Conservation (phyloP, 192 early-diverging fungal species). For the Spinellus fusiger region DNA sequence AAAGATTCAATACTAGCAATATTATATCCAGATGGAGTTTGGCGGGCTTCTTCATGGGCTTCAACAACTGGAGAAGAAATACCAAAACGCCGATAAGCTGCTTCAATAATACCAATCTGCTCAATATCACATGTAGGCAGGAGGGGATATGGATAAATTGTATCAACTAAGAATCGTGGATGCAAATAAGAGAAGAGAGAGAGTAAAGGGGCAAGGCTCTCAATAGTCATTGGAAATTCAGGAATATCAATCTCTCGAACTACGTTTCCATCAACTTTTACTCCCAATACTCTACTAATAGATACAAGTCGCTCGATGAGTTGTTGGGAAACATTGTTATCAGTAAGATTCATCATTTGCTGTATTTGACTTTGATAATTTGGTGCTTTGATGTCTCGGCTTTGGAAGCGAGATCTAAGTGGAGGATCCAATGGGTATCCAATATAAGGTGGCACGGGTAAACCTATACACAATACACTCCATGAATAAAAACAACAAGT, state of each 20-base stretch:
- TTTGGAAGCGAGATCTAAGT: slow-evolving; percentile 73
- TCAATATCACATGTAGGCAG: slow-evolving; percentile 52
- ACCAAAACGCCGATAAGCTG: slow-evolving; percentile 53
- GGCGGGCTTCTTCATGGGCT: slow-evolving; percentile 36
- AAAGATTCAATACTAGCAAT: slow-evolving; percentile 25
- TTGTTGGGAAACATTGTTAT: slow-evolving; percentile 29
- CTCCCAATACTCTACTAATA: slow-evolving; percentile 46
- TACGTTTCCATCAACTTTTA: slow-evolving; percentile 31
- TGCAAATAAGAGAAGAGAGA: slow-evolving; percentile 37
- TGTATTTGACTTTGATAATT: slow-evolving; percentile 45
- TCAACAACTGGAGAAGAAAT: slow-evolving; percentile 34
- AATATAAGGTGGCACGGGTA: slow-evolving; percentile 64
- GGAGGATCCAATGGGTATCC: slow-evolving; percentile 76
- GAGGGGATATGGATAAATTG: slow-evolving; percentile 55
- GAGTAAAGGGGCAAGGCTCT: slow-evolving; percentile 38
- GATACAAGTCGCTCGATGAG: slow-evolving; percentile 46
- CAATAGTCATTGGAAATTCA: slow-evolving; percentile 53
- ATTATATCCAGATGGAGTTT: slow-evolving; percentile 41
- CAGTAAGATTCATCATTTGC: slow-evolving; percentile 38
- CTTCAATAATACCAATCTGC: slow-evolving; percentile 52
- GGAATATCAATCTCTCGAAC: slow-evolving; percentile 44
- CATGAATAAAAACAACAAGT: background rate
- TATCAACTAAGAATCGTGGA: slow-evolving; percentile 48
- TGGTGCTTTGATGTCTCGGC: slow-evolving; percentile 53
- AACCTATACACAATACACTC: slow-evolving; percentile 28